phyloP scores from a whole-genome alignment of 1,139 yeast species.

The Diutina neorugosa region DNA sequence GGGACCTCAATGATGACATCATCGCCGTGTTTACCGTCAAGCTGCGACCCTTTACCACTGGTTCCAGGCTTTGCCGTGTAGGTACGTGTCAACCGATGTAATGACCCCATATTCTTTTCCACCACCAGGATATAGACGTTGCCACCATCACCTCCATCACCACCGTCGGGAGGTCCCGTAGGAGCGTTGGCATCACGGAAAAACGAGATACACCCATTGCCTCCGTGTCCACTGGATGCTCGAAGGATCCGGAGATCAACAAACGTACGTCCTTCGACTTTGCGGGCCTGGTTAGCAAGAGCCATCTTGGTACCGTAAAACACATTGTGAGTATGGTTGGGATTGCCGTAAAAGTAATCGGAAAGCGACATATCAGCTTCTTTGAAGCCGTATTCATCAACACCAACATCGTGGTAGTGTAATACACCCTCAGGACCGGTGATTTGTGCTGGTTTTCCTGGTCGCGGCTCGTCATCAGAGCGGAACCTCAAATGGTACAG shows the following conservation, averaged over 20 bases:
- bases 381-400: conserved; percentile 5
- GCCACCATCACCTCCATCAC: conserved; percentile 96
- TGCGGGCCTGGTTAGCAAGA: conserved; percentile 19
- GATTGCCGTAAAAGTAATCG: conserved; percentile 32
- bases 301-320: conserved; percentile 15
- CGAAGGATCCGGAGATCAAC: conserved; percentile 58
- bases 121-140: conserved; percentile 73
- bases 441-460: conserved; percentile 5
- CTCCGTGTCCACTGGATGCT: conserved; percentile 75
- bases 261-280: conserved; percentile 29
- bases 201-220: conserved; percentile 79
- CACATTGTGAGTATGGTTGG: conserved; percentile 30
- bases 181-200: conserved; percentile 76
- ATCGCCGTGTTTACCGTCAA: conserved; percentile 75
- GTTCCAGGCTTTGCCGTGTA: conserved; percentile 66
- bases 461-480: background rate
- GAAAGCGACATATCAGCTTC: conserved; percentile 15
- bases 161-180: conserved; percentile 94
- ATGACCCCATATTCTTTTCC: conserved; percentile 45
- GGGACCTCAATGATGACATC: conserved; percentile 80
- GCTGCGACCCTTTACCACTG: conserved; percentile 60
- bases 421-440: conserved; percentile 6
- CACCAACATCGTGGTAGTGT: conserved; percentile 7
- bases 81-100: conserved; percentile 55
- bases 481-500: background rate